Evolutionary conservation across 257 asterid species (phyloP).

Genomic region (Cinchona pubescens): DNA sequence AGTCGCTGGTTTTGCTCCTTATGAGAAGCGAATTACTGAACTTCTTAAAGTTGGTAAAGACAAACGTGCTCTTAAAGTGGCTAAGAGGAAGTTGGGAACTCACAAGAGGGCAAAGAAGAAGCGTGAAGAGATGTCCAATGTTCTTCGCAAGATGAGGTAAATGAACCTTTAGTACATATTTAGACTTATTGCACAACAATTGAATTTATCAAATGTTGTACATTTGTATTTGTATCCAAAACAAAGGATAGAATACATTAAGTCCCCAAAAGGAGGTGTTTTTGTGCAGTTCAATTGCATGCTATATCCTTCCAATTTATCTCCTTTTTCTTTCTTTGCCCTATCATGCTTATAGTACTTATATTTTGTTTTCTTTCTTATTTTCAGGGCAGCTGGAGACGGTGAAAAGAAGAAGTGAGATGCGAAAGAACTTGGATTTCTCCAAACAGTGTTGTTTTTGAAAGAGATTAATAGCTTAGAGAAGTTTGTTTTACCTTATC

Average conservation of each 20-base stretch:
- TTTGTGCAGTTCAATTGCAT: too few relatives aligned
- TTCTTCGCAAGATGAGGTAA: slow-evolving; percentile 52
- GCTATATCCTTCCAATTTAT: not conserved
- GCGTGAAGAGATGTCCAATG: slow-evolving; percentile 55
- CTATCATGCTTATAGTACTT: not conserved
- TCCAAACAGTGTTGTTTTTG: not conserved
- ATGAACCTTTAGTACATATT: too few relatives aligned
- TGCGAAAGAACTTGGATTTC: slow-evolving; percentile 1
- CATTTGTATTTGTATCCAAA: too few relatives aligned
- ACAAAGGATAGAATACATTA: too few relatives aligned
- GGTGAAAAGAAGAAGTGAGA: slow-evolving; percentile 33
- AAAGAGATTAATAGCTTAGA: slow-evolving; percentile 11
- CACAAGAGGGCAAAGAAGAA: slow-evolving; percentile 59
- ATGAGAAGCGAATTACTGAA: slow-evolving; percentile 52
- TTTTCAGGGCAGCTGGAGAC: slow-evolving; percentile 27
- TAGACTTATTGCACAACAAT: not conserved
- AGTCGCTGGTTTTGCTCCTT: slow-evolving; percentile 59
- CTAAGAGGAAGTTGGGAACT: slow-evolving; percentile 52
- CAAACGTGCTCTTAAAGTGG: slow-evolving; percentile 51
- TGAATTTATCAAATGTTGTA: not conserved
- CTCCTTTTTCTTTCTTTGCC: not conserved
- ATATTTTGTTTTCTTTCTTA: not conserved
- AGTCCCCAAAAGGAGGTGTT: too few relatives aligned
- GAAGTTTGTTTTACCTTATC: not conserved
- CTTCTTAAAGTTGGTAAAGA: slow-evolving; percentile 56